Evolutionary conservation across 768 basidiomycete species (phyloP), one percentile per base, ranked within the genome.

Genomic region (Tulasnella sp.): DNA sequence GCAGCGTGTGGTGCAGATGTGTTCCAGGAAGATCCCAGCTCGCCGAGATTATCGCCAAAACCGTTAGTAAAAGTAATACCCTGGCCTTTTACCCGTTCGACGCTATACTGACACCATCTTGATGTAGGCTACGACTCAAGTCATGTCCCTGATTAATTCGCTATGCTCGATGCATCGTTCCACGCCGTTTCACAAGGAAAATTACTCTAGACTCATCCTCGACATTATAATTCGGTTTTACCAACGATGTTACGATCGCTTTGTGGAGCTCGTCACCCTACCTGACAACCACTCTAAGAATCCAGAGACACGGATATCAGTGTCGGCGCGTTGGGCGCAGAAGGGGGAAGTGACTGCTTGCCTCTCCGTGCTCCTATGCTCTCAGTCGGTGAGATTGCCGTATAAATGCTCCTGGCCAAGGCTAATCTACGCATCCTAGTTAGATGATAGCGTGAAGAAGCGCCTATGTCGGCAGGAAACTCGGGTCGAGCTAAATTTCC

Each of bases 171-270:
- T 97, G 90, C 78, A 96, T 17, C 78, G 82, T 57, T 83, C 81
- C 4, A 91, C 88, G 15, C 92, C 93, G 0, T 98, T 98, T 71
- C 94, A 97, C 65, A 78, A 84, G 59, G 94, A 98, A 69, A 92
- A 84, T 66, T 96, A 97, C 67, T 83, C 89, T 15, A 80, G 90
- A n/a, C 74, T 98, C 29, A 93, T 98, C 57, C 78, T 98, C 31
- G 83, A 86, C 14, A 85, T 98, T 53, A 85, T 97, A 57, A 90
- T 94, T 37, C 92, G 96, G 68, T 96, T 94, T 66, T 96, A 97
- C 64, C 90, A 96, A 66, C 80, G 86, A 25, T 97, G 91, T 63
- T 90, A 87, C 62, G 84, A 91, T 64, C 77, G 82, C 36, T 96
- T 89, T 67, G 84, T 90, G 61, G 78, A 80, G 65, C 71, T 87